Conservation (phyloP, 805 yeast species). For the Ogataea thermomethanolica region DNA sequence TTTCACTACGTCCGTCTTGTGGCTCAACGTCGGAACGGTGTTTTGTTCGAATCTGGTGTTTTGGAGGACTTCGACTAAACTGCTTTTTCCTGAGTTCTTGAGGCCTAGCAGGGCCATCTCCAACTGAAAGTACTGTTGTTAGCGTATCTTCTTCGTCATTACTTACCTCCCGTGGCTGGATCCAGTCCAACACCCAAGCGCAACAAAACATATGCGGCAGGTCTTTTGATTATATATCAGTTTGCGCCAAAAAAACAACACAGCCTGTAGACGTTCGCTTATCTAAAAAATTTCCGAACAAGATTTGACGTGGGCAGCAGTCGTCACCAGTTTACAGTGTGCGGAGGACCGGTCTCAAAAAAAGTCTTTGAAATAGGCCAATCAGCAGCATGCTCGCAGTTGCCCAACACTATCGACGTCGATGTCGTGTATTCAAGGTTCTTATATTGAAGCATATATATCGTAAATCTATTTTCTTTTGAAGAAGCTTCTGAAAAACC, state of each 20-base stretch:
- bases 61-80: constrained; percentile 21
- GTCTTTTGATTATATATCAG: too few species aligned
- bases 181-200: constrained; percentile 6
- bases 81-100: constrained; percentile 31
- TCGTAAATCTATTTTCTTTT: constrained; percentile 9
- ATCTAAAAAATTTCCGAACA: constrained; percentile 7
- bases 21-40: constrained; percentile 28
- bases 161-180: constrained; percentile 21
- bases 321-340: too few species aligned
- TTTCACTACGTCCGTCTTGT: constrained; percentile 13
- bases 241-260: too few species aligned
- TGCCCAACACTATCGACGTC: constrained; percentile 36
- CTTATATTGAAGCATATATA: constrained; percentile 1
- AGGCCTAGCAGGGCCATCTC: constrained; percentile 30
- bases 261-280: not conserved
- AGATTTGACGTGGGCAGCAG: too few species aligned
- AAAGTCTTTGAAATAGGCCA: too few species aligned
- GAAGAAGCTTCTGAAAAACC: constrained; percentile 22
- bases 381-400: constrained; percentile 3
- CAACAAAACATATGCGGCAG: not conserved
- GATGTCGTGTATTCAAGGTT: constrained; percentile 33
- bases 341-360: too few species aligned
- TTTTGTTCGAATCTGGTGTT: constrained; percentile 9
- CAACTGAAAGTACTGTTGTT: constrained; percentile 24
- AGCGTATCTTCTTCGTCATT: not conserved